Base-by-base conservation (phyloP, 345 rosid species). In the Euphorbia lathyris region DNA sequence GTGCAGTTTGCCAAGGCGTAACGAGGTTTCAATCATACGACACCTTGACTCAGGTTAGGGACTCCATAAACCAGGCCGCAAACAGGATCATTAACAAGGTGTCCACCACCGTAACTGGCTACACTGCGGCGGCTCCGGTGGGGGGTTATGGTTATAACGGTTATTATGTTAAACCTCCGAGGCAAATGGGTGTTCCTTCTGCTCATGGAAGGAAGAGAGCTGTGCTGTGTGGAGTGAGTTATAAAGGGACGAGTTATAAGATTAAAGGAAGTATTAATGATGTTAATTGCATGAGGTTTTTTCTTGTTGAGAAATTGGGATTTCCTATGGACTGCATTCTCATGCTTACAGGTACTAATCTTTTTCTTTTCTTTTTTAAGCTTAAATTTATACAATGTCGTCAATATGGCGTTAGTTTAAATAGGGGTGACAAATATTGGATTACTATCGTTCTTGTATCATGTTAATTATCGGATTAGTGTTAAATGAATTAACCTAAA, bases 261-360 rank as follows among this genome's bases (percentile, higher is more conserved):
- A 72, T 86, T 7, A 80, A 76, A 72, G 90, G 93, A 53, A 80
- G 83, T 50, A 65, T 81, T 13, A 88, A 86, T 43, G 90, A 88
- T 52, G 93, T 80, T 42, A 81, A 73, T 38, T 75, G 86, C 72
- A 88, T 88, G 88, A 78, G 50, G 66, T 80, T 65, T 65, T 81
- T 88, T 66, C 81, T 88, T 42, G 75, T 78, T 7, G 80, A 82
- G 57, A 77, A 69, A 48, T 42, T 83, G 72, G 86, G 88, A 4
- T 88, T 86, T 76, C 88, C 83, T 38, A 29, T 3, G 7, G 81
- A 80, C 42, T 82, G 79, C 64, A 67, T 86, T 19, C 79, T 84
- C 71, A 69, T 57, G 52, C 82, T 80, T 57, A 71, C 81, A 69
- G 83, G 86, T 77, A 72, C 25, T 8, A 66, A 4, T 42, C 0